These are phyloP conservation scores for Cicer judaicum DNA, from an alignment of 306 rosid species.

Conservation along the genomic window DNA sequence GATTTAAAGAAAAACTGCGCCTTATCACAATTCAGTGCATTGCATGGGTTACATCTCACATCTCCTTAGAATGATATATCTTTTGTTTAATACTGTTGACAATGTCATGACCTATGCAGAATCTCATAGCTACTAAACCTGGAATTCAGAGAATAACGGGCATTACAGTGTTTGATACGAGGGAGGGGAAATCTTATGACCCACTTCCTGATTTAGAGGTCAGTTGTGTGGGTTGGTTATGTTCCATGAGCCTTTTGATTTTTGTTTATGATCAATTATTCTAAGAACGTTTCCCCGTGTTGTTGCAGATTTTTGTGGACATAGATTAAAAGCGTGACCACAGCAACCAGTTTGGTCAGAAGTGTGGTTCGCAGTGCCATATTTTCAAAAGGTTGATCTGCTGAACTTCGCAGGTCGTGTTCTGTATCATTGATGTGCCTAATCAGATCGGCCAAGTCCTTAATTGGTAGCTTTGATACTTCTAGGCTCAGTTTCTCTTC, in stretches of 20 bases:
- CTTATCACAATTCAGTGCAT: conserved; percentile 32
- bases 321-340: conserved; percentile 52
- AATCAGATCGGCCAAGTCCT: conserved; percentile 35
- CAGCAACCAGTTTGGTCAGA: conserved; percentile 30
- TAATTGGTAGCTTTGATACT: conserved; percentile 34
- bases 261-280: conserved; percentile 10
- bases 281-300: conserved; percentile 4
- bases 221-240: conserved; percentile 35
- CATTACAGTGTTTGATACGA: conserved; percentile 71
- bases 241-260: conserved; percentile 18
- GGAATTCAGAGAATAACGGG: conserved; percentile 95
- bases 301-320: conserved; percentile 85
- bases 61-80: conserved; percentile 22
- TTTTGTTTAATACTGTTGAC: conserved; percentile 27
- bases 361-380: conserved; percentile 10
- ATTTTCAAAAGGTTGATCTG: conserved; percentile 38
- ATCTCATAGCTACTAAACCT: conserved; percentile 86
- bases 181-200: conserved; percentile 73
- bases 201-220: conserved; percentile 95
- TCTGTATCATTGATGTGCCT: conserved; percentile 33
- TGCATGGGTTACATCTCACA: conserved; percentile 31
- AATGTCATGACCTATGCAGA: conserved; percentile 57
- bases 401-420: conserved; percentile 2
- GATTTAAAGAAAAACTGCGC: neutral
- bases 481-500: conserved; percentile 38